These are phyloP conservation scores for Dictyostelium citrinum DNA, from an alignment of 78 protist genomes.

Conservation along the genomic window DNA sequence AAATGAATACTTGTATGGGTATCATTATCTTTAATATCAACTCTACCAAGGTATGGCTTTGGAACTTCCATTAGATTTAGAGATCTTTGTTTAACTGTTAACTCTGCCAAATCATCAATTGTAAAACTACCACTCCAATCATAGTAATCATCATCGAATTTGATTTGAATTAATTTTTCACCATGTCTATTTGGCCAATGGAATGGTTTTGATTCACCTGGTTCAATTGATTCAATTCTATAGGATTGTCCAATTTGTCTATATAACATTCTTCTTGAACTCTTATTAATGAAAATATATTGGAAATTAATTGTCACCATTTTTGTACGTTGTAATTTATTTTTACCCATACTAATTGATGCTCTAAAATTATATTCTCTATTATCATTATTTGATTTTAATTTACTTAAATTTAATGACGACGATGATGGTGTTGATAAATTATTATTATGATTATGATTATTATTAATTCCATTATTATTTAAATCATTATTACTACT, in stretches of 20 bases:
- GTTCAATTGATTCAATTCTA: constrained; percentile 18
- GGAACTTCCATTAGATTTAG: not conserved
- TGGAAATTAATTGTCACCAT: constrained; percentile 72
- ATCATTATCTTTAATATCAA: constrained; percentile 23
- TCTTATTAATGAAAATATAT: constrained; percentile 40
- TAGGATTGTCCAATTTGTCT: constrained; percentile 35
- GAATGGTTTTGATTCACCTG: constrained; percentile 39
- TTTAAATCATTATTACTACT: not conserved
- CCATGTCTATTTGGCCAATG: constrained; percentile 63
- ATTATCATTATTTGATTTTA: not conserved
- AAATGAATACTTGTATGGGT: constrained; percentile 14
- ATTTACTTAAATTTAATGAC: not conserved
- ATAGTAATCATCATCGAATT: constrained; percentile 19
- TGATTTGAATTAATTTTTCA: not conserved
- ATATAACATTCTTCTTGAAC: not conserved
- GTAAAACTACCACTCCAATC: constrained; percentile 57
- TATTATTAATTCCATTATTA: not conserved
- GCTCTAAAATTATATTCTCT: constrained; percentile 44
- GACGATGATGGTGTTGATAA: not conserved
- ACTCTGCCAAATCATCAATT: constrained; percentile 31
- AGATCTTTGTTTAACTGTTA: constrained; percentile 22
- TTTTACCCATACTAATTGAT: constrained; percentile 57
- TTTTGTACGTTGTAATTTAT: constrained; percentile 49
- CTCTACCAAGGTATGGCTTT: constrained; percentile 36
- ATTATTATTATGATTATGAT: not conserved